These are phyloP conservation scores for Silybum marianum DNA, from an alignment of 129 eudicot species.

Conservation along the genomic window DNA sequence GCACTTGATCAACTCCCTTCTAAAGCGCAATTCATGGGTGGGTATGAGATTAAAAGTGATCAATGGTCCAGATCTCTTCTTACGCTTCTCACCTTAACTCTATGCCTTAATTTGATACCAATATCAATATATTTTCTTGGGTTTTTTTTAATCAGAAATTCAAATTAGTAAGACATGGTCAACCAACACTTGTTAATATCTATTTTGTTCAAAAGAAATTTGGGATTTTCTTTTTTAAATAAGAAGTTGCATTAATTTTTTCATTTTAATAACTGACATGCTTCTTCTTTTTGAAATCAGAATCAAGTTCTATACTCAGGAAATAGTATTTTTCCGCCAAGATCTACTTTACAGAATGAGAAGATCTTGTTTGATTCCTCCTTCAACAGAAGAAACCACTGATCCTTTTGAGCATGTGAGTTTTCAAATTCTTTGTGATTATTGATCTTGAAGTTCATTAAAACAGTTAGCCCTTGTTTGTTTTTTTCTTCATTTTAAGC, in stretches of 20 bases:
- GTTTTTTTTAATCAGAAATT: neutral
- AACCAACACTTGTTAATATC: no score
- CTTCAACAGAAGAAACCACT: constrained; percentile 83
- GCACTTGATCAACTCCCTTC: no score
- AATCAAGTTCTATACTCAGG: constrained; percentile 84
- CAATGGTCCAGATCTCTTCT: no score
- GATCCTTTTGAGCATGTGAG: constrained; percentile 94
- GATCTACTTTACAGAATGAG: constrained; percentile 90
- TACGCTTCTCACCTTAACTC: no score
- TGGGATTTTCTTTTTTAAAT: neutral
- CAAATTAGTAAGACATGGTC: no score
- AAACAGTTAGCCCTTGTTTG: neutral
- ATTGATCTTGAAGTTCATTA: neutral
- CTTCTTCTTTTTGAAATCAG: constrained; percentile 45
- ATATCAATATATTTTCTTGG: neutral
- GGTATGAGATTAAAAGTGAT: no score
- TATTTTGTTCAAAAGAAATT: neutral
- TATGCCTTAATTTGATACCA: neutral
- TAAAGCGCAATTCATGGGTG: no score
- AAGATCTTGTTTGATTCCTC: constrained; percentile 80
- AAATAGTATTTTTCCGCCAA: constrained; percentile 82
- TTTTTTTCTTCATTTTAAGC: no score
- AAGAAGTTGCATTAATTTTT: neutral
- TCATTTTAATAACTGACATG: neutral
- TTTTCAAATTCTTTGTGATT: neutral